Evolutionary conservation across 1,284 basidiomycete species (phyloP).

Genomic region (Leccinum pachyderme): DNA sequence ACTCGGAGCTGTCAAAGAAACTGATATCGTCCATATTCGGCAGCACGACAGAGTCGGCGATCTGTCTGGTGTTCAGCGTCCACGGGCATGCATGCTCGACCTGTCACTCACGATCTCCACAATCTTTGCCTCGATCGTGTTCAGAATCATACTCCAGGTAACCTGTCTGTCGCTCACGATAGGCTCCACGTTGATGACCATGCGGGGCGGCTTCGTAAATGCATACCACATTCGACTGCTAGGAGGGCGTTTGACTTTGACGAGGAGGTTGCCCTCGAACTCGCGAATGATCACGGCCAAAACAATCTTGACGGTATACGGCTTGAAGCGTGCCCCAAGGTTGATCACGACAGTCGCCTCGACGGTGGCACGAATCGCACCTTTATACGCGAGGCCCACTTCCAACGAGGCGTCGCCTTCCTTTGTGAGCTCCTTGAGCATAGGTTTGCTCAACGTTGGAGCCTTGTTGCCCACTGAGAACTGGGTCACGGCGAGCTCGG

Average conservation of each 20-base stretch:
- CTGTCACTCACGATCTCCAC: slow-evolving; percentile 77
- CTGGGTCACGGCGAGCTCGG: slow-evolving; percentile 83
- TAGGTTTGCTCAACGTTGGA: slow-evolving; percentile 88
- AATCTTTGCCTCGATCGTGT: slow-evolving; percentile 85
- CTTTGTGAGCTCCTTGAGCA: slow-evolving; percentile 93
- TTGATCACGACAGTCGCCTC: slow-evolving; percentile 87
- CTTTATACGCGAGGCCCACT: slow-evolving; percentile 79
- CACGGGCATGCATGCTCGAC: neutral
- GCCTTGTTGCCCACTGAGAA: slow-evolving; percentile 86
- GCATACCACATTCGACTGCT: slow-evolving; percentile 97
- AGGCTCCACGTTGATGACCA: slow-evolving; percentile 89
- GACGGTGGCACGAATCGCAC: slow-evolving; percentile 86
- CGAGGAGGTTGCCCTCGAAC: slow-evolving; percentile 86
- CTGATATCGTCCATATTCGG: slow-evolving; percentile 98
- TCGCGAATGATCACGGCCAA: slow-evolving; percentile 85
- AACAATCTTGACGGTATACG: slow-evolving; percentile 86
- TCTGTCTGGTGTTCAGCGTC: slow-evolving; percentile 44
- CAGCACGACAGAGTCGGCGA: slow-evolving; percentile 89
- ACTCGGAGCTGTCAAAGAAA: slow-evolving; percentile 82
- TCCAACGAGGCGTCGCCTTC: slow-evolving; percentile 92
- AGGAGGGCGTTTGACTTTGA: slow-evolving; percentile 94
- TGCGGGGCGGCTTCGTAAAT: slow-evolving; percentile 89
- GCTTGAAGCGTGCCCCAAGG: slow-evolving; percentile 79
- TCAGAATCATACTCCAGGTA: slow-evolving; percentile 89
- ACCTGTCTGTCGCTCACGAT: slow-evolving; percentile 91